These are phyloP conservation scores for Madurella mycetomatis DNA, from an alignment of 2,329 filamentous ascomycete species.

Conservation along the genomic window DNA sequence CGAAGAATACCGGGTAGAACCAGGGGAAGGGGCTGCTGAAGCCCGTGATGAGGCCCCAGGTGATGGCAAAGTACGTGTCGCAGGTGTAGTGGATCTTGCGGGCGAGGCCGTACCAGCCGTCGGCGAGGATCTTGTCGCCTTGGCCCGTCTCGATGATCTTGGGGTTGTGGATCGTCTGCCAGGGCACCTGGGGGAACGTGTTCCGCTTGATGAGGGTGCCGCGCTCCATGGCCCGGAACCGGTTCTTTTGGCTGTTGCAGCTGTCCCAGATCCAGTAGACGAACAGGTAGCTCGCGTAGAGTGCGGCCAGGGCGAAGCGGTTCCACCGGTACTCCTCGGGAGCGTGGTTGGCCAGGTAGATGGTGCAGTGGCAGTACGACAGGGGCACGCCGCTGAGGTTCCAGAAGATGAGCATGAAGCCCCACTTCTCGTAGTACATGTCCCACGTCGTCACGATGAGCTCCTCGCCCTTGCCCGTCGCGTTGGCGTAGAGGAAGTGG, in stretches of 20 bases:
- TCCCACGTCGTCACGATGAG: constrained; percentile 79
- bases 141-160: constrained; percentile 63
- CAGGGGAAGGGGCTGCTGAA: constrained; percentile 78
- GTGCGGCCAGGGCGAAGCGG: constrained; percentile 52
- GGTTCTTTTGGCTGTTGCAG: constrained; percentile 79
- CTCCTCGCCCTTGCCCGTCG: constrained; percentile 78
- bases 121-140: constrained; percentile 66
- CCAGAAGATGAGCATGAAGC: constrained; percentile 89
- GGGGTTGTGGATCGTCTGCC: constrained; percentile 70
- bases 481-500: constrained; percentile 78
- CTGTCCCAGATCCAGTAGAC: constrained; percentile 84
- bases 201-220: constrained; percentile 61
- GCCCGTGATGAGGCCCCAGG: constrained; percentile 77
- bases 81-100: constrained; percentile 78
- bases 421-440: constrained; percentile 87
- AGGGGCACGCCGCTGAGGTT: constrained; percentile 78
- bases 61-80: constrained; percentile 71
- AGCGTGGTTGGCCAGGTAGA: constrained; percentile 72
- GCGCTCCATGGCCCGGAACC: constrained; percentile 67
- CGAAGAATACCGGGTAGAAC: constrained; percentile 85
- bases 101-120: constrained; percentile 73
- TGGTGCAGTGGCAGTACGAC: constrained; percentile 77
- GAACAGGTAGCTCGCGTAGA: constrained; percentile 64
- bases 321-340: constrained; percentile 66
- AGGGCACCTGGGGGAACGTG: constrained; percentile 75